phyloP scores from a whole-genome alignment of 148 eudicot species.

The Fagopyrum homotropicum region DNA sequence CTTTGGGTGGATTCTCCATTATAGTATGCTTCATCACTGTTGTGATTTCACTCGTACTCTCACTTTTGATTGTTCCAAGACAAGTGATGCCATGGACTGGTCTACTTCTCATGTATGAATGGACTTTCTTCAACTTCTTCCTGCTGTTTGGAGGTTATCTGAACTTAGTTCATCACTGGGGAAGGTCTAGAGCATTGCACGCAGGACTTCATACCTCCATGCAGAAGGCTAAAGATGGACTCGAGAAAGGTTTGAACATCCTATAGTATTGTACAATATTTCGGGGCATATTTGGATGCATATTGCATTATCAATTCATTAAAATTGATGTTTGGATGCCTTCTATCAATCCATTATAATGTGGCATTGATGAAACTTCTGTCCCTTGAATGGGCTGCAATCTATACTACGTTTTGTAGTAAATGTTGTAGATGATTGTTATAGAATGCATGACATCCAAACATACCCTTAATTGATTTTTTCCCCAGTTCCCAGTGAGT shows the following conservation, averaged over 20 bases:
- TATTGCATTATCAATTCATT: too few relatives aligned
- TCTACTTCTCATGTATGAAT: constrained; percentile 75
- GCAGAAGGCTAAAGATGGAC: constrained; percentile 50
- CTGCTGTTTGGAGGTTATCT: constrained; percentile 74
- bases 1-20: constrained; percentile 67
- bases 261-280: background rate
- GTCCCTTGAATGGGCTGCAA: too few relatives aligned
- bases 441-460: too few relatives aligned
- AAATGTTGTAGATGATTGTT: too few relatives aligned
- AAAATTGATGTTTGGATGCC: too few relatives aligned
- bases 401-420: too few relatives aligned
- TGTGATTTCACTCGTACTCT: constrained; percentile 51
- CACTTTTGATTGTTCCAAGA: constrained; percentile 66
- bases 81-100: constrained; percentile 99
- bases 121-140: constrained; percentile 79
- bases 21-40: constrained; percentile 56
- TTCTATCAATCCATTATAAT: too few relatives aligned
- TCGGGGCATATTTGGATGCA: background rate
- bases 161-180: constrained; percentile 60
- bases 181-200: constrained; percentile 50
- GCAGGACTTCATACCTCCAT: constrained; percentile 38
- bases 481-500: too few relatives aligned
- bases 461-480: too few relatives aligned
- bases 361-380: too few relatives aligned
- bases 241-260: constrained; percentile 59